phyloP scores from a whole-genome alignment of 768 basidiomycete genomes.

The Chiua virens region DNA sequence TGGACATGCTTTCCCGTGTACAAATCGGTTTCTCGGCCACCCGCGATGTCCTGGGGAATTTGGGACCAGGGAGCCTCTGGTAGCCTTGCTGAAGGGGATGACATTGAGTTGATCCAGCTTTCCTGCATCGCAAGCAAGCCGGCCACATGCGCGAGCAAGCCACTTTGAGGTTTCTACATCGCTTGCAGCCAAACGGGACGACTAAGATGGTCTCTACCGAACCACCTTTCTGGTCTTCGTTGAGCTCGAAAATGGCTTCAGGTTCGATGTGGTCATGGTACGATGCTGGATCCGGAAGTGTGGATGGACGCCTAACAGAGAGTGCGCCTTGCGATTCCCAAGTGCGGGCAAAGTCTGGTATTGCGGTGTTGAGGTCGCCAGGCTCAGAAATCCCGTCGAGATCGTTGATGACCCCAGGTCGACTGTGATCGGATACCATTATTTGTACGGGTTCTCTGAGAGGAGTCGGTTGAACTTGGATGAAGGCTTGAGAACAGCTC shows the following conservation, averaged over 20 bases:
- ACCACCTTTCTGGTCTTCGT: constrained; percentile 8
- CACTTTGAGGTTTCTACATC: constrained; percentile 9
- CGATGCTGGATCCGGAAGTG: constrained; percentile 7
- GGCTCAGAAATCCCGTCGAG: not conserved
- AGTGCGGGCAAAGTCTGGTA: constrained; percentile 17
- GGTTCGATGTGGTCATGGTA: constrained; percentile 25
- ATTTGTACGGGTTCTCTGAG: not conserved
- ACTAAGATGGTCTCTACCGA: constrained; percentile 18
- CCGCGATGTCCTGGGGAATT: not conserved
- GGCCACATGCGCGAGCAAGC: constrained; percentile 29
- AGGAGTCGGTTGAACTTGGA: not conserved
- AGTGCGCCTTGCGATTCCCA: constrained; percentile 22
- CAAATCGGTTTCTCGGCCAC: too few species aligned
- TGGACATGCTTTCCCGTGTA: too few species aligned
- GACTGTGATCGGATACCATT: constrained; percentile 10
- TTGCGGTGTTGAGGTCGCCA: not conserved
- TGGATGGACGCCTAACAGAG: constrained; percentile 29
- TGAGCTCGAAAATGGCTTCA: constrained; percentile 28
- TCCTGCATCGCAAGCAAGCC: constrained; percentile 24
- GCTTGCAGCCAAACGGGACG: constrained; percentile 20
- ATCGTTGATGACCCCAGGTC: not conserved
- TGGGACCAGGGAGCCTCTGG: constrained; percentile 27
- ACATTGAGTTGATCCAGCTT: constrained; percentile 4
- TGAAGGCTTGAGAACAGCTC: not conserved
- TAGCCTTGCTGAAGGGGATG: constrained; percentile 3